Conservation (phyloP, 176 grass and related monocot genomes). For the Oryza nivara region DNA sequence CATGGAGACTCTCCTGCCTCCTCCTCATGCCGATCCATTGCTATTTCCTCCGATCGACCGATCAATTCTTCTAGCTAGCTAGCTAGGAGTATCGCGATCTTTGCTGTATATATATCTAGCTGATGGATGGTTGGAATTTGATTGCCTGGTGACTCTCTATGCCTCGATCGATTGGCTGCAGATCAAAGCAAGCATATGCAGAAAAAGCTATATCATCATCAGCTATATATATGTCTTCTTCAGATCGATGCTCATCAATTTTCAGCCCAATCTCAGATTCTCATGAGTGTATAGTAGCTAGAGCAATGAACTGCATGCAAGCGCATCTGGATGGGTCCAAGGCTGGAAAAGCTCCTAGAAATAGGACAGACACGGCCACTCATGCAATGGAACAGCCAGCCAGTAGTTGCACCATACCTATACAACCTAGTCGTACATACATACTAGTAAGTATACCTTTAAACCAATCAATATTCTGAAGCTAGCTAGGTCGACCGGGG, state of each 20-base stretch:
- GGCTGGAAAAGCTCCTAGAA: constrained; percentile 25
- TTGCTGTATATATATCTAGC: background rate
- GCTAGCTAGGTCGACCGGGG: background rate
- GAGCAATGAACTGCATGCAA: background rate
- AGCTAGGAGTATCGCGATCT: background rate
- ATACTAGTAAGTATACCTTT: background rate
- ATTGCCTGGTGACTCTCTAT: background rate
- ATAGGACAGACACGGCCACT: constrained; percentile 8
- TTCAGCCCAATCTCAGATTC: background rate
- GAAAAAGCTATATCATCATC: background rate
- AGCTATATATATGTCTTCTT: background rate
- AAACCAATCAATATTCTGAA: background rate
- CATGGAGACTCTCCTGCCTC: constrained; percentile 41
- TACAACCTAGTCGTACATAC: constrained; percentile 24
- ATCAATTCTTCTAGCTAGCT: constrained; percentile 7
- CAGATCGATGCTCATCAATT: background rate
- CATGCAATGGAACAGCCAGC: constrained; percentile 3
- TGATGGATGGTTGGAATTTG: background rate
- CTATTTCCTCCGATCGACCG: background rate
- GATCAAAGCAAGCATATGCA: constrained; percentile 16
- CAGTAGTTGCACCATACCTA: constrained; percentile 50
- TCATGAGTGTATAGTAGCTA: background rate
- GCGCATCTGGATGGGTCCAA: constrained; percentile 28
- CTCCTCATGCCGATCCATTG: constrained; percentile 39
- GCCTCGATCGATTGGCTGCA: background rate